Conservation (phyloP, 2,329 filamentous ascomycete genomes). For the Colletotrichum godetiae region DNA sequence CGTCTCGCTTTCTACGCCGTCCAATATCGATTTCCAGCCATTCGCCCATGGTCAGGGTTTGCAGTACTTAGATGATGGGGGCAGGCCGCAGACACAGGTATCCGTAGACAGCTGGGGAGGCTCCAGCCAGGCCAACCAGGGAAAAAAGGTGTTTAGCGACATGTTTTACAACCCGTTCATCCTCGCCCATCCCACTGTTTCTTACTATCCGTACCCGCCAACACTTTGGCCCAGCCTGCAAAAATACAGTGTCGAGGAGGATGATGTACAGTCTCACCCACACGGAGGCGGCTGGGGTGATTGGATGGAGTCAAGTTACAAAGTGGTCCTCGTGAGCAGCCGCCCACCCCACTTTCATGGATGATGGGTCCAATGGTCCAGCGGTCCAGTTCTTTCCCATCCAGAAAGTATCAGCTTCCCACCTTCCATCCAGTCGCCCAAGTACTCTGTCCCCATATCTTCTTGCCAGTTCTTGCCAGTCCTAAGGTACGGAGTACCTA, state of each 20-base stretch:
- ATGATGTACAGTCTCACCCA: slow-evolving; percentile 8
- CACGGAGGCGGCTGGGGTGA: slow-evolving; percentile 35
- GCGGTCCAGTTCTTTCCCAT: neutral
- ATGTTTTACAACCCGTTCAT: slow-evolving; percentile 22
- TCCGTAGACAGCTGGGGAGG: neutral
- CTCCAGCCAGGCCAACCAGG: neutral
- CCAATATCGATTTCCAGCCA: slow-evolving; percentile 18
- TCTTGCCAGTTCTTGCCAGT: too few species aligned
- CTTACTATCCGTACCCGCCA: neutral
- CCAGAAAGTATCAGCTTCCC: neutral
- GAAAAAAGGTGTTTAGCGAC: slow-evolving; percentile 4
- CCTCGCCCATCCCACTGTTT: slow-evolving; percentile 14
- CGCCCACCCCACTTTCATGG: slow-evolving; percentile 4
- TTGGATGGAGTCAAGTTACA: slow-evolving; percentile 30
- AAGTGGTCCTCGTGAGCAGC: slow-evolving; percentile 35
- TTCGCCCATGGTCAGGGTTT: slow-evolving; percentile 13
- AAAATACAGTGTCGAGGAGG: slow-evolving; percentile 34
- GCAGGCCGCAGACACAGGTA: neutral
- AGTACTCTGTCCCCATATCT: neutral
- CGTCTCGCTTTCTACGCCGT: slow-evolving; percentile 13
- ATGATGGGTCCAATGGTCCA: neutral
- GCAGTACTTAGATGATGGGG: neutral
- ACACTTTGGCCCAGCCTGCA: slow-evolving; percentile 14
- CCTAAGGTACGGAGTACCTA: too few species aligned
- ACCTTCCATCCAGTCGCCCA: too few species aligned